These are phyloP conservation scores for Suaeda aralocaspica DNA, from an alignment of 148 eudicot species.

Conservation along the genomic window DNA sequence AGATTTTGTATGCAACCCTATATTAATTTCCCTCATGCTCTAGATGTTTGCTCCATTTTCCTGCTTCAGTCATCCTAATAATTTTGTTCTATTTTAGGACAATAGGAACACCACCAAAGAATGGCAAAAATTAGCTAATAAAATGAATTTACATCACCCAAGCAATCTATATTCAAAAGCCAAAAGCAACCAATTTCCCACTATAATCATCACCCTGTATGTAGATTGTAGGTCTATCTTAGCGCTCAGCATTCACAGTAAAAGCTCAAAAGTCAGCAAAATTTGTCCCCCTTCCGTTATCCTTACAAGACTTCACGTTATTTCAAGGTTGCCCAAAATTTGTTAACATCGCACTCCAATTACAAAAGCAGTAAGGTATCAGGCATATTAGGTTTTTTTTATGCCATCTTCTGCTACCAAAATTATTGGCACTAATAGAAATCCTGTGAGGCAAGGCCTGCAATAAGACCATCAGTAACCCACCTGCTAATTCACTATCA, in stretches of 20 bases:
- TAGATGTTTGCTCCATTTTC: no score
- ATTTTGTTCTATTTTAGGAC: no score
- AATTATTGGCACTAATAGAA: constrained; percentile 28
- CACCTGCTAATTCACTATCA: constrained; percentile 84
- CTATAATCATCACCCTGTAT: neutral
- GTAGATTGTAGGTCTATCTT: neutral
- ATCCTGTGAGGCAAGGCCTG: constrained; percentile 76
- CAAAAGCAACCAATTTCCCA: neutral
- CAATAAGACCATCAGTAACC: constrained; percentile 74
- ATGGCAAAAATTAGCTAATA: no score
- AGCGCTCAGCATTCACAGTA: neutral
- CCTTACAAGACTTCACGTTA: no score
- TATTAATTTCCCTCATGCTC: no score
- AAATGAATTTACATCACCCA: no score
- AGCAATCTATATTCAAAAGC: neutral
- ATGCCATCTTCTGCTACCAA: neutral
- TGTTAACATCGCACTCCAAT: neutral
- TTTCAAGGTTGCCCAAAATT: no score
- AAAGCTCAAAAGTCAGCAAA: neutral
- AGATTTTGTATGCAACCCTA: no score
- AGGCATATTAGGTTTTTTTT: neutral
- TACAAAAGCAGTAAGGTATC: neutral
- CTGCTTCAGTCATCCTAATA: no score
- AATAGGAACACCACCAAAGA: no score
- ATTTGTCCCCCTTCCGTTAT: neutral